These are phyloP conservation scores for Diaporthe citri DNA, from an alignment of 2,329 filamentous ascomycete species.

Conservation along the genomic window DNA sequence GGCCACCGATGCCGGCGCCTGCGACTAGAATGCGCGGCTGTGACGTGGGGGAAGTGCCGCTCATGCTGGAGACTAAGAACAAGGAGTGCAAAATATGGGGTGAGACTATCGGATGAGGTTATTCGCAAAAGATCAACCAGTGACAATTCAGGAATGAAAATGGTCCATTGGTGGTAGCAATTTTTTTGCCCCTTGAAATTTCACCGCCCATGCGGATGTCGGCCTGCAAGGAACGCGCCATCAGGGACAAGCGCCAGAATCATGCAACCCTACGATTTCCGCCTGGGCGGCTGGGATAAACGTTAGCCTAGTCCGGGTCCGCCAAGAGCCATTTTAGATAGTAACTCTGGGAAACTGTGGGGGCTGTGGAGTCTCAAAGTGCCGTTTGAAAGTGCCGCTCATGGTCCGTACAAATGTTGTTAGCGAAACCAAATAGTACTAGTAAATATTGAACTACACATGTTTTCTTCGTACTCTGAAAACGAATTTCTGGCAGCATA, in stretches of 20 bases:
- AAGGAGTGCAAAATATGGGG: not conserved
- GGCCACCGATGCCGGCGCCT: slow-evolving; percentile 49
- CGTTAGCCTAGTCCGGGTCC: not conserved
- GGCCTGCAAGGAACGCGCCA: slow-evolving; percentile 1
- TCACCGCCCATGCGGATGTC: not conserved
- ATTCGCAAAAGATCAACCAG: not conserved
- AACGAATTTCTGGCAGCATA: not conserved
- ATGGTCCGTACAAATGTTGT: not conserved
- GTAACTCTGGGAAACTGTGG: not conserved
- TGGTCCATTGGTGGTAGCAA: not conserved
- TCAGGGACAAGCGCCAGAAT: not conserved
- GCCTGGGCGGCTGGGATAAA: not conserved
- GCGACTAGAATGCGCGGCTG: slow-evolving; percentile 47
- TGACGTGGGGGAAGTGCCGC: not conserved
- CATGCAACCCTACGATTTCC: not conserved
- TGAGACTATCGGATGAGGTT: not conserved
- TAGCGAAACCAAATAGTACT: not conserved
- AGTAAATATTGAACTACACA: not conserved
- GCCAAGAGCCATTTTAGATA: not conserved
- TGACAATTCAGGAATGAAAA: not conserved
- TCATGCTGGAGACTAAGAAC: not conserved
- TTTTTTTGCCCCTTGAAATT: not conserved
- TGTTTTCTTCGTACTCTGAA: not conserved
- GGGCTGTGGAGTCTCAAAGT: slow-evolving; percentile 9
- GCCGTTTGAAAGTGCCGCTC: not conserved